Percentiles rank a stretch among this genome's conserved stretches.
phyloP scores from a whole-genome alignment of 352 stramenopile genomes.

The Thraustochytrium sp. region DNA sequence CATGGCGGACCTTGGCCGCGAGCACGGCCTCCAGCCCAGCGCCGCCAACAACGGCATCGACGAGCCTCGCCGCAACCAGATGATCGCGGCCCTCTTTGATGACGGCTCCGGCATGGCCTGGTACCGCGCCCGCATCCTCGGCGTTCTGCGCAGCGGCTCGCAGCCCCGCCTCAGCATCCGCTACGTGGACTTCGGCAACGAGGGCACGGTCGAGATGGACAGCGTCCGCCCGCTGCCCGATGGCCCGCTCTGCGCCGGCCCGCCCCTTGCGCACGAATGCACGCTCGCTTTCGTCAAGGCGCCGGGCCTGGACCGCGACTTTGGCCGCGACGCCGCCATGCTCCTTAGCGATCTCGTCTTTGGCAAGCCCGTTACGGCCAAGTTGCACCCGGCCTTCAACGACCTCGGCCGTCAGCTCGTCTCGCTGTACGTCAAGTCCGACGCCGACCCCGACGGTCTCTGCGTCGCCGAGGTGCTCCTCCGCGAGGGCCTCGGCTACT shows the following conservation, averaged over 20 bases:
- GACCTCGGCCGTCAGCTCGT: conserved; percentile 66
- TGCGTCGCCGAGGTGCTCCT: conserved; percentile 80
- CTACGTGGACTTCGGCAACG: conserved; percentile 94
- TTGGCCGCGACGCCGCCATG: conserved; percentile 79
- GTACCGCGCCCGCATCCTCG: conserved; percentile 86
- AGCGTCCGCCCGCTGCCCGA: conserved; percentile 65
- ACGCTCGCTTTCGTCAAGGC: conserved; percentile 75
- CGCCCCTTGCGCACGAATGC: conserved; percentile 74
- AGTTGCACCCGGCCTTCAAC: conserved; percentile 46
- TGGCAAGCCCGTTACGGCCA: conserved; percentile 75
- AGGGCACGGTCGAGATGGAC: conserved; percentile 68
- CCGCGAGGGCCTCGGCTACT: conserved; percentile 60
- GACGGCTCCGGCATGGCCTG: conserved; percentile 82
- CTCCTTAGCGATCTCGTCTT: conserved; percentile 80
- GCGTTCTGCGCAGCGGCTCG: conserved; percentile 50
- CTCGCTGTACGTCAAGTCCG: conserved; percentile 57
- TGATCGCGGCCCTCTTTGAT: conserved; percentile 82
- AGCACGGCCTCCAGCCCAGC: background rate
- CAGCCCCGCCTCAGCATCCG: conserved; percentile 62
- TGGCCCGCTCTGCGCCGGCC: conserved; percentile 51
- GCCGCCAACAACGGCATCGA: background rate
- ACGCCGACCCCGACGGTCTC: conserved; percentile 54
- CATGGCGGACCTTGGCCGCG: background rate
- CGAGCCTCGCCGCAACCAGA: conserved; percentile 13
- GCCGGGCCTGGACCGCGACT: conserved; percentile 75